These are phyloP conservation scores for Parastagonospora nodorum DNA, from an alignment of 2,329 filamentous ascomycete genomes.

Conservation along the genomic window DNA sequence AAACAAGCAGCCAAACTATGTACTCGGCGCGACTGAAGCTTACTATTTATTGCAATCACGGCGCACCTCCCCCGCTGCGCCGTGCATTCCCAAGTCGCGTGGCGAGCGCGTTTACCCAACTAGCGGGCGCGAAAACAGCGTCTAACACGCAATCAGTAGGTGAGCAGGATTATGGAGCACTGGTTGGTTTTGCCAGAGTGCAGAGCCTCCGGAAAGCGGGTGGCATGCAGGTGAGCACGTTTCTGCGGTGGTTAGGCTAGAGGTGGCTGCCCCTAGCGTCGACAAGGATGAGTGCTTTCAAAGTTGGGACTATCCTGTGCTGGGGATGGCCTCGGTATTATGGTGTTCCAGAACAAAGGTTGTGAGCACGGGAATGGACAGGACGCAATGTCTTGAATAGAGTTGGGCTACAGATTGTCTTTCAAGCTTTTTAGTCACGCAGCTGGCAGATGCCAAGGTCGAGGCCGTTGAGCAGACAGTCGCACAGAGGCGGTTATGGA, in stretches of 20 bases:
- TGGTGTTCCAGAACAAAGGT: no score
- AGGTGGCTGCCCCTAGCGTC: slow-evolving; percentile 20
- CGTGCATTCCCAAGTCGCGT: slow-evolving; percentile 34
- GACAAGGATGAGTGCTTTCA: slow-evolving; percentile 20
- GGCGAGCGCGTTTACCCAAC: slow-evolving; percentile 27
- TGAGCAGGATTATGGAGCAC: slow-evolving; percentile 26
- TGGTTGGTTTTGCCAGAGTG: slow-evolving; percentile 21
- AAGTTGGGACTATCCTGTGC: not conserved
- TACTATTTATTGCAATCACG: slow-evolving; percentile 31
- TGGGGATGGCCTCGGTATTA: no score
- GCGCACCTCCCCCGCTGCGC: slow-evolving; percentile 21
- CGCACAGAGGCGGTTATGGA: no score
- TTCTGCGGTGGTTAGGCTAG: slow-evolving; percentile 16
- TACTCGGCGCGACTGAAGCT: slow-evolving; percentile 18
- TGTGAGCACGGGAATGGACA: no score
- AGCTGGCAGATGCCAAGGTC: no score
- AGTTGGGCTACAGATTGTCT: no score
- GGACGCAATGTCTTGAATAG: no score
- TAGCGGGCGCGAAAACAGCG: slow-evolving; percentile 16
- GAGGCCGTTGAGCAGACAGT: no score
- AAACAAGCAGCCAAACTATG: not conserved
- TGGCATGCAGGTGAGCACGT: slow-evolving; percentile 36
- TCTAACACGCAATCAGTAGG: slow-evolving; percentile 22
- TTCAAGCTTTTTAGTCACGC: no score
- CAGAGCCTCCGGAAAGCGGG: slow-evolving; percentile 7